Base-by-base conservation (phyloP, 192 early-diverging fungal genomes). In the Coemansia sp. region DNA sequence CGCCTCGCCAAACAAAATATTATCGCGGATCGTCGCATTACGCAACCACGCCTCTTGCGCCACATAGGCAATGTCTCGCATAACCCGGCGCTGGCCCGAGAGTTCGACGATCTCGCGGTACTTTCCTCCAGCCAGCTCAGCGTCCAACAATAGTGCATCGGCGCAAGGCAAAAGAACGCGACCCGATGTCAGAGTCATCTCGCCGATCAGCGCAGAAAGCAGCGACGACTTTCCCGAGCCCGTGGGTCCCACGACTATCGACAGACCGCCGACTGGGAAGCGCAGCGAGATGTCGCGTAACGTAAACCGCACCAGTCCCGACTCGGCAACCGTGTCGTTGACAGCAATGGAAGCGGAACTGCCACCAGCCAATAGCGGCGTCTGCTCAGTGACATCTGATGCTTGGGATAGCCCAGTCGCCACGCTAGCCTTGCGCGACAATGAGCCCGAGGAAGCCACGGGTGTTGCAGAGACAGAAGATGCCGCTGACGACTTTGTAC, bases 151-250 rank as follows among this genome's bases (percentile, higher is more conserved):
- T 2, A 43, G 44, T 50, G 66, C 66, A 20, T 76, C 74, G 2
- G 55, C 77, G 2, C 74, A 73, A 6, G 85, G 81, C 57, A 82
- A 22, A n/a, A 72, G 18, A 11, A 87, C 70, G 33, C 66, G 73
- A 2, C 76, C 89, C 3, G 60, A 16, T 0, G 72, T 68, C 38
- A 76, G 84, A 43, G 76, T 72, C 68, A 95, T 92, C 80, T 97
- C 95, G 36, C 94, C 94, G 5, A 97, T 80, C 27, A 97, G 85
- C 58, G 94, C 92, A 18, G 89, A 64, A 12, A 97, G 75, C 57
- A 99, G 70, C 9, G 90, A 90, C 10, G 91, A 90, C 77, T 99
- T 99, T 53, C 97, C 97, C n/a, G 88, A 85, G 0, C 95, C 97
- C 15, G 96, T 97, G 27, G 93, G 86, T 7, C 97, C 97, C 34